Percentiles rank a stretch among this genome's conserved stretches.
Conservation (phyloP, 1,284 basidiomycete species). For the Boletus sp. region DNA sequence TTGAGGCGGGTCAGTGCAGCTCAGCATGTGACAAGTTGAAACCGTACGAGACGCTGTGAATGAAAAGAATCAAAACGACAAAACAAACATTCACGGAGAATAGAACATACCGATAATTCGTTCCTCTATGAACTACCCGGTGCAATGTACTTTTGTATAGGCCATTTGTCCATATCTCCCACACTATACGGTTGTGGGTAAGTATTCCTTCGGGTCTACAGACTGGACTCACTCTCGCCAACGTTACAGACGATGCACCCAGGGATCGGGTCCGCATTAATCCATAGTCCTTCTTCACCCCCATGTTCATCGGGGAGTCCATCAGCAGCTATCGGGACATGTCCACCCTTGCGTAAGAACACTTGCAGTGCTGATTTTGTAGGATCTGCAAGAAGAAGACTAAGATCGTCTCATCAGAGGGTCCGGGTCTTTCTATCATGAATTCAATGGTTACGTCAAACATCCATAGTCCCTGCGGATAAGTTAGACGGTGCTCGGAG, state of each 20-base stretch:
- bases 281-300: slow-evolving; percentile 63
- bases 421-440: neutral
- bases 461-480: slow-evolving; percentile 75
- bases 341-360: slow-evolving; percentile 50
- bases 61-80: slow-evolving; percentile 3
- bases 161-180: slow-evolving; percentile 83
- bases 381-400: slow-evolving; percentile 76
- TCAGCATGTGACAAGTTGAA: neutral
- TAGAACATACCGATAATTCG: slow-evolving; percentile 61
- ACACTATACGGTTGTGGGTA: slow-evolving; percentile 48
- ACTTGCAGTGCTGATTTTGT: slow-evolving; percentile 79
- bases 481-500: slow-evolving; percentile 8
- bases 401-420: slow-evolving; percentile 30
- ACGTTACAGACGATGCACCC: slow-evolving; percentile 80
- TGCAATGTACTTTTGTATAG: slow-evolving; percentile 76
- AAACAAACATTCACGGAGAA: neutral
- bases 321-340: slow-evolving; percentile 34
- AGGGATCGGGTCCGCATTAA: slow-evolving; percentile 73
- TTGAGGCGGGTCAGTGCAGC: slow-evolving; percentile 19
- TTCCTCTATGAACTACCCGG: slow-evolving; percentile 67
- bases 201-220: neutral
- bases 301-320: slow-evolving; percentile 48
- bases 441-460: slow-evolving; percentile 56
- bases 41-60: slow-evolving; percentile 50
- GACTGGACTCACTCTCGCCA: slow-evolving; percentile 64